Conservation (phyloP, 768 basidiomycete genomes). For the Termitomyces sp. region DNA sequence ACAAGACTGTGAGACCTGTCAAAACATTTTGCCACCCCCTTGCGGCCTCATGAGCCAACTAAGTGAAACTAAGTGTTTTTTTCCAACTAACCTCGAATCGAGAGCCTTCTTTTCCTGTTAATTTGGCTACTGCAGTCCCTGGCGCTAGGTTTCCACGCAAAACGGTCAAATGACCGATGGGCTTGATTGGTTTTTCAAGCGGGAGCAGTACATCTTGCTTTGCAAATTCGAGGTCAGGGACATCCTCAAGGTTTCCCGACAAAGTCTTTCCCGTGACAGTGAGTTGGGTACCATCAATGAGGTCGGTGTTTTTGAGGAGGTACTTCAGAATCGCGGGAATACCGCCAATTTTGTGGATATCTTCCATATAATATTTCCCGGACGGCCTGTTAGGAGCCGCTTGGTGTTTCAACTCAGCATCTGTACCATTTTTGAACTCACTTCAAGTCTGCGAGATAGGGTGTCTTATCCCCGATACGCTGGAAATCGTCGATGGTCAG, state of each 20-base stretch:
- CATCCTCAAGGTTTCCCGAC: slow-evolving; percentile 82
- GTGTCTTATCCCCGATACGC: slow-evolving; percentile 71
- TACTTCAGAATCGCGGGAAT: slow-evolving; percentile 85
- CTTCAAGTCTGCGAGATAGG: slow-evolving; percentile 84
- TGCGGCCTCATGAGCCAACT: slow-evolving; percentile 22
- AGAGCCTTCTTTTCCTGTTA: slow-evolving; percentile 90
- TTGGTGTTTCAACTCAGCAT: neutral
- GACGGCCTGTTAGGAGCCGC: slow-evolving; percentile 44
- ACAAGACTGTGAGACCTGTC: slow-evolving; percentile 45
- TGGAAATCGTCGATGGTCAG: slow-evolving; percentile 89
- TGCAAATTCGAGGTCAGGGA: slow-evolving; percentile 64
- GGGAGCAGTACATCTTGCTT: slow-evolving; percentile 75
- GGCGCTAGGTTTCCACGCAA: slow-evolving; percentile 88
- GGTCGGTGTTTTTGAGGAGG: slow-evolving; percentile 69
- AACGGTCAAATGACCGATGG: slow-evolving; percentile 84
- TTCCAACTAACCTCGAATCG: slow-evolving; percentile 61
- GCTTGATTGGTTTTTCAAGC: slow-evolving; percentile 78
- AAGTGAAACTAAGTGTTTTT: neutral
- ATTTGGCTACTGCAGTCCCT: slow-evolving; percentile 84
- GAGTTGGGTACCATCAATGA: slow-evolving; percentile 79
- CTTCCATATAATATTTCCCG: slow-evolving; percentile 88
- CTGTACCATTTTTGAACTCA: slow-evolving; percentile 23
- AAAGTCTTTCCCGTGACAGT: slow-evolving; percentile 93
- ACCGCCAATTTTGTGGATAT: slow-evolving; percentile 82
- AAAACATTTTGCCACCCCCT: slow-evolving; percentile 75